Base-by-base conservation (phyloP, 441 rosid genomes). In the Flueggea neowawraea region DNA sequence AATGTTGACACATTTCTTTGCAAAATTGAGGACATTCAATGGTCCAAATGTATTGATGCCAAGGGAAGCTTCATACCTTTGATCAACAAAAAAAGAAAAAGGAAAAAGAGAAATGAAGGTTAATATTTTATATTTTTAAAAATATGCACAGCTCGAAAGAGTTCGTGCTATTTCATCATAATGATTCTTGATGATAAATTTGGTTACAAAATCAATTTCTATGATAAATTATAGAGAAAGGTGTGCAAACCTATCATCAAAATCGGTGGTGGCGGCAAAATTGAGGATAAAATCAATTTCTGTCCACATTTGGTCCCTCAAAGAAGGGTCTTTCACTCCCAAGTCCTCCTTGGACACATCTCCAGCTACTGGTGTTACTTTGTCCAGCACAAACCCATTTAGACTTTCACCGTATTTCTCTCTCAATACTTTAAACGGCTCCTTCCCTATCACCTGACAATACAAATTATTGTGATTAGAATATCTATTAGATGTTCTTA, bases 261-360 rank as follows among this genome's bases (percentile, higher is more conserved):
- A 90, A 58, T 68, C 80, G 58, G 95, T 87, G 0, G 89, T 83
- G 15, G 96, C 97, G 16, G 97, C 97, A 15, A 82, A 72, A 75
- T 88, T 88, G 51, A 88, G 63, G 5, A 79, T 57, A 45, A 73
- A 57, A 54, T 91, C 91, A 11, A 85, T 41, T 65, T 86, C 82
- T 28, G 52, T 79, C 69, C 58, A 65, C 84, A 88, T 78, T 54
- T 69, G 74, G 44, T 83, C 69, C 12, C 62, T 61, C 56, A 86
- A 66, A 62, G 54, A 63, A 4, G 69, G 16, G 60, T 80, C 86
- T 51, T 73, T 62, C 32, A 88, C 12, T 51, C 94, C 97, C 75
- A 91, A 63, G 54, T 81, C 78, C 61, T 78, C 78, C 6, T 44
- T 74, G 14, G 89, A 70, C 52, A 91, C 73, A 69, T 91, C 97